Evolutionary conservation across 805 yeast genomes (phyloP).

Genomic region (Yamadazyma nakazawae): DNA sequence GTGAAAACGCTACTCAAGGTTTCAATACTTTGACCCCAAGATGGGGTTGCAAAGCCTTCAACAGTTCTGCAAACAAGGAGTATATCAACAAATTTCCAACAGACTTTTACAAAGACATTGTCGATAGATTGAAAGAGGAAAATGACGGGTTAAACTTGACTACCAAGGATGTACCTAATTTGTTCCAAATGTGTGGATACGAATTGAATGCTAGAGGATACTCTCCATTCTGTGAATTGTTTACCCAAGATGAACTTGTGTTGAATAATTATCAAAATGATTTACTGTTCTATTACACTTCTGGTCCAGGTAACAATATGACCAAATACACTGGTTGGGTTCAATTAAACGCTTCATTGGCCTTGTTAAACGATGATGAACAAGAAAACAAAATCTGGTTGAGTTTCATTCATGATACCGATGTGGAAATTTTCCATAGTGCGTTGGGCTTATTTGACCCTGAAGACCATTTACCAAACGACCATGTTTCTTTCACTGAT

Average conservation of each 20-base stretch:
- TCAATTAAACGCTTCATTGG: conserved; percentile 46
- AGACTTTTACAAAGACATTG: conserved; percentile 50
- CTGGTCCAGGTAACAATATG: conserved; percentile 61
- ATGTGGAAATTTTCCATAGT: conserved; percentile 55
- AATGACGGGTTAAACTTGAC: conserved; percentile 56
- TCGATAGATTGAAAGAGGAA: conserved; percentile 51
- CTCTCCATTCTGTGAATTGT: conserved; percentile 64
- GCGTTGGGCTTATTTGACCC: conserved; percentile 59
- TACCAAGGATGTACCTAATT: conserved; percentile 45
- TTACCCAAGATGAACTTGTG: conserved; percentile 66
- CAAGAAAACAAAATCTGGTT: conserved; percentile 56
- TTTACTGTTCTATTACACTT: conserved; percentile 54
- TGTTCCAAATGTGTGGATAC: conserved; percentile 68
- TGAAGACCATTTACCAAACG: conserved; percentile 41
- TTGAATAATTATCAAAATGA: conserved; percentile 60
- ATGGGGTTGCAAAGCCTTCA: conserved; percentile 38
- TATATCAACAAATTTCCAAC: conserved; percentile 26
- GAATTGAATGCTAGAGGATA: conserved; percentile 68
- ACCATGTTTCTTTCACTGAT: conserved; percentile 45
- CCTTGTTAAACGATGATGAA: conserved; percentile 41
- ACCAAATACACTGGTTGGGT: conserved; percentile 61
- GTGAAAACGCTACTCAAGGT: conserved; percentile 49
- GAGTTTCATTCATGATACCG: conserved; percentile 75
- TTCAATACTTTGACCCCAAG: conserved; percentile 60
- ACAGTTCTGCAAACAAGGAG: conserved; percentile 25